A percentile compares a stretch with the other conserved stretches of the same genome.
phyloP scores from a whole-genome alignment of 2,329 filamentous ascomycete genomes.

The Eutypella sp. region DNA sequence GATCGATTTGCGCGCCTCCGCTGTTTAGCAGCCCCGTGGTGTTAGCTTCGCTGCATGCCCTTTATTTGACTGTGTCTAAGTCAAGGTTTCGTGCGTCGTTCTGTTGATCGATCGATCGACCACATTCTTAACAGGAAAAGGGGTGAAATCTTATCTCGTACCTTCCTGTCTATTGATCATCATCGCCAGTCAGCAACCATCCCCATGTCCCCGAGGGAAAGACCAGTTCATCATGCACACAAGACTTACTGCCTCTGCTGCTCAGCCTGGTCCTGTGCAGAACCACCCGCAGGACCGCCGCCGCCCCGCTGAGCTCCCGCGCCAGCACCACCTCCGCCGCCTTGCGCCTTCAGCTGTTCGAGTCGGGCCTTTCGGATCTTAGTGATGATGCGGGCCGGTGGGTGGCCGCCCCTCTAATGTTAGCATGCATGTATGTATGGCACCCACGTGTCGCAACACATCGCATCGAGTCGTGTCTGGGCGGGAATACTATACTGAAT shows the following conservation, averaged over 20 bases:
- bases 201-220: too few species aligned
- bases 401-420: too few species aligned
- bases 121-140: too few species aligned
- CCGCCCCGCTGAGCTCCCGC: conserved; percentile 40
- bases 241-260: conserved; percentile 59
- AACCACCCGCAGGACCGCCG: conserved; percentile 36
- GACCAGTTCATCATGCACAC: neutral
- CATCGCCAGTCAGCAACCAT: neutral
- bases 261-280: conserved; percentile 46
- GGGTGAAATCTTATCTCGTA: too few species aligned
- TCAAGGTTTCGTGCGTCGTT: too few species aligned
- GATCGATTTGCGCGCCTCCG: conserved; percentile 70
- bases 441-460: neutral
- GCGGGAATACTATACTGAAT: too few species aligned
- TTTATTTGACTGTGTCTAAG: too few species aligned
- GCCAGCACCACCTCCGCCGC: conserved; percentile 44
- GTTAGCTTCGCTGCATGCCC: neutral
- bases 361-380: conserved; percentile 89
- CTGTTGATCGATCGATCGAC: too few species aligned
- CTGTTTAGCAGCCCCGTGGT: conserved; percentile 22
- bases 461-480: neutral
- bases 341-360: conserved; percentile 81
- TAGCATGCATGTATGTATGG: too few species aligned
- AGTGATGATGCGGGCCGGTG: neutral
- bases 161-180: neutral